These are phyloP conservation scores for Gryganskiella cystojenkinii DNA, from an alignment of 192 early-diverging fungal genomes.

Conservation along the genomic window DNA sequence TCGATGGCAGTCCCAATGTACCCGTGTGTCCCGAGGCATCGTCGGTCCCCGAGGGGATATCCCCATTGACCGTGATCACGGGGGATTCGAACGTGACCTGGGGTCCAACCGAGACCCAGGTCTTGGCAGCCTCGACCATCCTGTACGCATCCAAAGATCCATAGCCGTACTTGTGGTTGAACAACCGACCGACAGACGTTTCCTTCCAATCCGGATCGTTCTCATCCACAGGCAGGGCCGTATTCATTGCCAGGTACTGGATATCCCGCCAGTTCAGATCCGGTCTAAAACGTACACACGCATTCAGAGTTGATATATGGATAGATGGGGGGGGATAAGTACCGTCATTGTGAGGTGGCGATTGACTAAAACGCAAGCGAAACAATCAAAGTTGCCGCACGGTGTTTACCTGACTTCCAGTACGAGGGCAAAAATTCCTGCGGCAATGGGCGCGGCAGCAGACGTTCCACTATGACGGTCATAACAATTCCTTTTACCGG, in stretches of 20 bases:
- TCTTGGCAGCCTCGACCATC: slow-evolving; percentile 79
- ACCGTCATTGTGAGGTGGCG: not conserved
- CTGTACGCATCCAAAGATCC: slow-evolving; percentile 87
- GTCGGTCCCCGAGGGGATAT: slow-evolving; percentile 63
- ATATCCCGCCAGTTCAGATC: slow-evolving; percentile 93
- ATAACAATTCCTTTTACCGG: slow-evolving; percentile 77
- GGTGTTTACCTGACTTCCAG: slow-evolving; percentile 55
- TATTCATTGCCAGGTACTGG: slow-evolving; percentile 84
- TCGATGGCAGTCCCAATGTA: slow-evolving; percentile 48
- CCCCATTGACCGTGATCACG: slow-evolving; percentile 51
- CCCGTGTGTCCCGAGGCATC: slow-evolving; percentile 31
- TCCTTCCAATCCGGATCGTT: slow-evolving; percentile 77
- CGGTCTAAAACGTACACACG: slow-evolving; percentile 66
- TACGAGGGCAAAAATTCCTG: slow-evolving; percentile 88
- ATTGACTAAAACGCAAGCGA: not conserved
- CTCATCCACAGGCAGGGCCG: slow-evolving; percentile 75
- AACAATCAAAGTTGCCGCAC: not conserved
- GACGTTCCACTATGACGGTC: slow-evolving; percentile 87
- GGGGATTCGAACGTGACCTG: slow-evolving; percentile 68
- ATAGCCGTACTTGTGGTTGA: slow-evolving; percentile 93
- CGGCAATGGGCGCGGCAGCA: slow-evolving; percentile 91
- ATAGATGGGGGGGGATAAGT: not conserved
- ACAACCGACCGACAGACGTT: slow-evolving; percentile 73
- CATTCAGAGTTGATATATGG: not conserved
- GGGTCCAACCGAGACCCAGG: slow-evolving; percentile 66